A percentile compares a stretch with the other conserved stretches of the same genome.
Conservation (phyloP, 352 stramenopile genomes). For the Phytophthora citrophthora region DNA sequence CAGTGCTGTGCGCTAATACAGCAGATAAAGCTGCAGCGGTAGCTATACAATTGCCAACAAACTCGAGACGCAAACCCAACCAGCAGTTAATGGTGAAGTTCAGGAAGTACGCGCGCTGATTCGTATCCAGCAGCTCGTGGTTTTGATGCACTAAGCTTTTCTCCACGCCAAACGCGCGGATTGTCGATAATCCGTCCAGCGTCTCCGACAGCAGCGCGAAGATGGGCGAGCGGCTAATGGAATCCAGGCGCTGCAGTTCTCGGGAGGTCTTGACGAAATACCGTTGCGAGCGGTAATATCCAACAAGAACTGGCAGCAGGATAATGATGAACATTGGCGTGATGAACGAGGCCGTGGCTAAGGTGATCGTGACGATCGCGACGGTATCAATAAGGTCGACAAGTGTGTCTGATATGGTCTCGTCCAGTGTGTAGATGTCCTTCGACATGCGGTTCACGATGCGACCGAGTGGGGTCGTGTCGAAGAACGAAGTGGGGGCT, state of each 20-base stretch:
- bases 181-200: conserved; percentile 92
- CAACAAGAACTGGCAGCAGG: conserved; percentile 14
- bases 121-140: conserved; percentile 62
- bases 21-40: conserved; percentile 55
- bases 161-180: conserved; percentile 70
- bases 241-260: conserved; percentile 95
- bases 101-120: conserved; percentile 70
- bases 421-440: conserved; percentile 68
- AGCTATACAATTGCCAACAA: conserved; percentile 49
- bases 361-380: conserved; percentile 13
- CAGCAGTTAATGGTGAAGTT: conserved; percentile 82
- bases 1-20: conserved; percentile 77
- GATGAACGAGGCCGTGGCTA: conserved; percentile 23
- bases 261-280: conserved; percentile 88
- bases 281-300: conserved; percentile 14
- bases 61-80: conserved; percentile 17
- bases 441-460: conserved; percentile 75
- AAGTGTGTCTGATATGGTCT: conserved; percentile 37
- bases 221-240: conserved; percentile 87
- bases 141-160: conserved; percentile 20
- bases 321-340: conserved; percentile 62
- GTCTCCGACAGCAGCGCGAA: conserved; percentile 94
- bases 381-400: conserved; percentile 24
- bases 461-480: conserved; percentile 66
- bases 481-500: conserved; percentile 56